Evolutionary conservation across 306 rosid genomes (phyloP).

Genomic region (Macrotyloma uniflorum): DNA sequence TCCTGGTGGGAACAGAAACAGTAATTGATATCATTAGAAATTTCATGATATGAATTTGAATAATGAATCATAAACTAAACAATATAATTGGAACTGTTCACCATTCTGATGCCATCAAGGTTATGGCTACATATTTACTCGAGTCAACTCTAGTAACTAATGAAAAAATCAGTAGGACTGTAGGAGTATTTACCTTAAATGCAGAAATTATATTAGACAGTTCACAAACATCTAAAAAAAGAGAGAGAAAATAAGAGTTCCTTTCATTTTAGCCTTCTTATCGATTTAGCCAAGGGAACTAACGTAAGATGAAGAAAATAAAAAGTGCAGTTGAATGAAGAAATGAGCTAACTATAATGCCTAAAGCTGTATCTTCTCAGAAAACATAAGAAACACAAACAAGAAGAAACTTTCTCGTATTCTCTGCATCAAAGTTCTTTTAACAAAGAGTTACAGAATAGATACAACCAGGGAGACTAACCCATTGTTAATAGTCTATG

Average conservation of each 20-base stretch:
- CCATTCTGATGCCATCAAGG: background rate
- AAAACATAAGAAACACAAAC: constrained; percentile 24
- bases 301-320: background rate
- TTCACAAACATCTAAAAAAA: background rate
- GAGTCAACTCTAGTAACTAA: background rate
- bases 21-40: constrained; percentile 16
- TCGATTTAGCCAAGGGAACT: constrained; percentile 7
- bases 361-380: background rate
- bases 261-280: background rate
- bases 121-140: background rate
- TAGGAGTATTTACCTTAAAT: background rate
- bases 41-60: constrained; percentile 11
- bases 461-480: constrained; percentile 8
- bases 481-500: background rate
- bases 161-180: constrained; percentile 4
- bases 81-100: constrained; percentile 16
- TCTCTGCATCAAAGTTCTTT: background rate
- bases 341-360: constrained; percentile 20
- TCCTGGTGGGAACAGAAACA: constrained; percentile 60
- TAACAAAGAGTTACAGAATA: background rate
- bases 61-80: constrained; percentile 18
- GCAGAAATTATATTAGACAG: constrained; percentile 1
- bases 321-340: background rate
- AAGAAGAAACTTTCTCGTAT: background rate
- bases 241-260: background rate